Evolutionary conservation across 108 stramenopile genomes (phyloP).

Genomic region (Tribonema minus): DNA sequence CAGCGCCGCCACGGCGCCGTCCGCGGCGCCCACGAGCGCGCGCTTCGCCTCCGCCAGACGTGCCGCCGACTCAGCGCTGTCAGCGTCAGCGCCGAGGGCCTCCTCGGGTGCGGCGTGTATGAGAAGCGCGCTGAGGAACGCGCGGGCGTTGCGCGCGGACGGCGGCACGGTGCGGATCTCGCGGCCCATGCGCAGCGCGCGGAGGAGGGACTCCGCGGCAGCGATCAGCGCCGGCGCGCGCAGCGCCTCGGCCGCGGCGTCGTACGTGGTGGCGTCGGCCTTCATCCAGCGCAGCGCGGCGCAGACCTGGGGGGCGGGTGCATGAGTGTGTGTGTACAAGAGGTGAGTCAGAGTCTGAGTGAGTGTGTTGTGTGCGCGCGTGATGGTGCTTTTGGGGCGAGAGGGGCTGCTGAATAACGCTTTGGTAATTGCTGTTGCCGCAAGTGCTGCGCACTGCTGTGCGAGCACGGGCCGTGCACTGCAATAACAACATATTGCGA

Average conservation of each 20-base stretch:
- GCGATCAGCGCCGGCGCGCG: constrained; percentile 15
- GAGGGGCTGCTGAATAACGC: too few relatives aligned
- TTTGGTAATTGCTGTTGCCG: too few relatives aligned
- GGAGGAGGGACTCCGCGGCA: constrained; percentile 23
- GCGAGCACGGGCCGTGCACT: too few relatives aligned
- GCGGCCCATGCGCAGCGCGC: constrained; percentile 40
- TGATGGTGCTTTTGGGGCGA: too few relatives aligned
- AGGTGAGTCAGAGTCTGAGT: too few relatives aligned
- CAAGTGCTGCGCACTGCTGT: too few relatives aligned
- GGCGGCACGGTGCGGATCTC: constrained; percentile 38
- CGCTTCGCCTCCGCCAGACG: constrained; percentile 28
- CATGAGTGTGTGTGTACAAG: too few relatives aligned
- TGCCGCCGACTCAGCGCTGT: constrained; percentile 9
- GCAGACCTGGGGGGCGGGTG: constrained; percentile 14
- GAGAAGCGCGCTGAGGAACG: too few relatives aligned
- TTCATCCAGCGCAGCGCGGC: constrained; percentile 33
- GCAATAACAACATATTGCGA: too few relatives aligned
- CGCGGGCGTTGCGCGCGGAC: constrained; percentile 34
- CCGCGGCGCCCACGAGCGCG: constrained; percentile 22
- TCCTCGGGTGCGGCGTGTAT: too few relatives aligned
- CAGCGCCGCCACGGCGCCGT: constrained; percentile 17
- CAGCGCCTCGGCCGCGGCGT: constrained; percentile 35
- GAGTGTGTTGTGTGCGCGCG: too few relatives aligned
- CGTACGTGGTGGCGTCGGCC: constrained; percentile 20
- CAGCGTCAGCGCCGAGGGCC: too few relatives aligned